Base-by-base conservation (phyloP, 345 rosid species). In the Acer negundo region DNA sequence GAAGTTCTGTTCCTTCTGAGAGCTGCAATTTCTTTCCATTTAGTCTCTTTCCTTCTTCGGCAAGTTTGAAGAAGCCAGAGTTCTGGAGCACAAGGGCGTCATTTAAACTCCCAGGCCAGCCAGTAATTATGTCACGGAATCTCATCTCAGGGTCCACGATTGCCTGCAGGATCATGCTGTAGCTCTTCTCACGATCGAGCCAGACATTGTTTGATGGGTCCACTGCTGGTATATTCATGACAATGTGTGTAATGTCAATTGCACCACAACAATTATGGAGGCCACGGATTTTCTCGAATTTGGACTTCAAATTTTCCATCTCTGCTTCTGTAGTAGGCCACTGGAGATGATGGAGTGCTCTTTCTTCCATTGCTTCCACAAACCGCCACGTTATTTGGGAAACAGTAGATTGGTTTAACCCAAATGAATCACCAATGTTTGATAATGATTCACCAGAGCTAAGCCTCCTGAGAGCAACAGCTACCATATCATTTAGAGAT, bases 341-440 rank as follows among this genome's bases (percentile, higher is more conserved):
- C 12, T 76, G 77, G 84, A 92, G 88, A 83, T 90, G 94, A 47
- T 75, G 86, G 24, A 86, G 72, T 5, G 88, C 93, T 85, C 84
- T 86, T 81, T 88, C 92, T 79, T 92, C 94, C 94, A 89, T 86
- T 73, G 94, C 88, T 81, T 89, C 94, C 62, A 92, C 94, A 78
- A 88, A 92, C 66, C 94, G 84, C 93, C 93, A 90, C 72, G 94
- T 92, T 83, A 90, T 75, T 65, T 90, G 97, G 24, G 97, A 89
- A 76, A 92, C 92, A 20, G 90, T 87, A 35, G 97, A 92, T 72
- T 89, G 97, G 62, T 90, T 87, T 78, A 92, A 71, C 56, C 92
- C 91, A 74, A 92, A 87, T 28, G 83, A 80, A 74, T 92, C 93
- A 58, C 92, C 97, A 56, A 89, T 86, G 53, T 66, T 81, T 28